These are phyloP conservation scores for Cryphonectria carpinicola DNA, from an alignment of 2,329 filamentous ascomycete species.

Conservation along the genomic window DNA sequence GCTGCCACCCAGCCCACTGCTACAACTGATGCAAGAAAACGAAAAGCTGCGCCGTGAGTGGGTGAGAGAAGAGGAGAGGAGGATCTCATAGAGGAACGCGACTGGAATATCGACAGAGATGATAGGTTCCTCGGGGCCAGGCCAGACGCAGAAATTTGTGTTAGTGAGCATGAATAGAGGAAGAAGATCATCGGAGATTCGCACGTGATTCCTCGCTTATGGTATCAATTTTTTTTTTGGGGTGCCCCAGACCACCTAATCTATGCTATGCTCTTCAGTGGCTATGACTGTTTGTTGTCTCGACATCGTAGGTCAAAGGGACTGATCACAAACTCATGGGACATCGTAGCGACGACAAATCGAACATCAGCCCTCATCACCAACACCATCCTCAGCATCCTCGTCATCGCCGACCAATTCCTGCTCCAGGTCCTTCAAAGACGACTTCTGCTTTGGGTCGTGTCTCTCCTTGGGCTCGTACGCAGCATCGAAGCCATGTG, in stretches of 20 bases:
- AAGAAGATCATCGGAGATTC: background rate
- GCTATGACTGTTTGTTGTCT: background rate
- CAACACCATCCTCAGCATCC: conserved; percentile 51
- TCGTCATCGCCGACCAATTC: conserved; percentile 58
- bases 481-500: conserved; percentile 67
- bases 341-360: background rate
- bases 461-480: conserved; percentile 51
- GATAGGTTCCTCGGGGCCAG: background rate
- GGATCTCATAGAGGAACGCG: background rate
- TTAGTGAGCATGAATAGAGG: background rate
- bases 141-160: background rate
- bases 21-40: conserved; percentile 12
- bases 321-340: background rate
- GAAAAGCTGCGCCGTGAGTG: conserved; percentile 10
- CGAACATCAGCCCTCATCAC: conserved; percentile 24
- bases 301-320: background rate
- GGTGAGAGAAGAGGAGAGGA: conserved; percentile 1
- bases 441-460: conserved; percentile 31
- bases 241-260: background rate
- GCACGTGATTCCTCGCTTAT: background rate
- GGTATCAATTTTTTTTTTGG: conserved; percentile 1
- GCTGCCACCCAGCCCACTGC: conserved; percentile 13
- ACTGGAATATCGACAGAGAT: background rate
- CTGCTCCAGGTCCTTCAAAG: conserved; percentile 47
- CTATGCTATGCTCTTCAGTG: background rate